Conservation (phyloP, 768 basidiomycete genomes). For the Lactifluus pinguis region DNA sequence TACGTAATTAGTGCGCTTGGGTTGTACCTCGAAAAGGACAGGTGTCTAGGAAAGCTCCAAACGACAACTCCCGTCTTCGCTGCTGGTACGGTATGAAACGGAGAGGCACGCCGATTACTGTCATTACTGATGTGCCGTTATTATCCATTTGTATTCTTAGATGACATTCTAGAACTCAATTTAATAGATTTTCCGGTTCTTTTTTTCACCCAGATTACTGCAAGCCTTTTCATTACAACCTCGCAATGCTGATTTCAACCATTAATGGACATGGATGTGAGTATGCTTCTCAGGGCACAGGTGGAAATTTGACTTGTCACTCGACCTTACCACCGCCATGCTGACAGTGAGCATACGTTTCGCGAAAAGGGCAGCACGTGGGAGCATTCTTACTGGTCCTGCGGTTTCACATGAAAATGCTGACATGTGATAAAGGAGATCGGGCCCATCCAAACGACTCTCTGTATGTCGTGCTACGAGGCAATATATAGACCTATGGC, state of each 20-base stretch:
- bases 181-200: background rate
- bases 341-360: too few species aligned
- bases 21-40: constrained; percentile 1
- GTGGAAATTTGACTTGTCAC: too few species aligned
- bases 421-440: too few species aligned
- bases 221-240: background rate
- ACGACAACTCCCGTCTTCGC: background rate
- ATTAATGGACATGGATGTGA: too few species aligned
- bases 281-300: too few species aligned
- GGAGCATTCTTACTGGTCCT: too few species aligned
- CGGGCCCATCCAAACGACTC: background rate
- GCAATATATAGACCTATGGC: background rate
- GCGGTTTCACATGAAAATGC: too few species aligned
- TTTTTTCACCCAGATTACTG: background rate
- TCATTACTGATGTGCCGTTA: background rate
- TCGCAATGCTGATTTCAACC: too few species aligned
- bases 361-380: too few species aligned
- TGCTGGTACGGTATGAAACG: constrained; percentile 5
- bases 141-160: constrained; percentile 3
- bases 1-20: background rate
- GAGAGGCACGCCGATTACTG: background rate
- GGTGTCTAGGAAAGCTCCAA: background rate
- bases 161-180: background rate
- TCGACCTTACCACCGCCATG: too few species aligned
- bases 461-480: background rate